These are phyloP conservation scores for Phytophthora citrophthora DNA, from an alignment of 352 stramenopile species.

Conservation along the genomic window DNA sequence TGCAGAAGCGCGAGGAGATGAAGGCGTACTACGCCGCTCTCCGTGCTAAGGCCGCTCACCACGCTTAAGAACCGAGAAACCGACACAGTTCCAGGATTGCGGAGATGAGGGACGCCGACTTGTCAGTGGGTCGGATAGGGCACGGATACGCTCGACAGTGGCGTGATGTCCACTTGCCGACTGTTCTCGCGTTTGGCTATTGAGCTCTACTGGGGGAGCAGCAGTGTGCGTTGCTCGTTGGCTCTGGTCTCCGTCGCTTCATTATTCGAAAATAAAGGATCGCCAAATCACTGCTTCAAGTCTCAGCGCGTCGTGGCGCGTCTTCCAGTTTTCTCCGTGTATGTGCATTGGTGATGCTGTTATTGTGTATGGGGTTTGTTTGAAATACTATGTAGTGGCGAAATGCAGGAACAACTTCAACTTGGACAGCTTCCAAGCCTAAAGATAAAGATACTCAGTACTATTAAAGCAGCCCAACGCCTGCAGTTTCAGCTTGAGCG, in stretches of 20 bases:
- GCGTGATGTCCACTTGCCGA: slow-evolving; percentile 37
- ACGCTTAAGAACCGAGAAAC: slow-evolving; percentile 55
- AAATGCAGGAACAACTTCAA: slow-evolving; percentile 4
- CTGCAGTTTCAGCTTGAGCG: background rate
- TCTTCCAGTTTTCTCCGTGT: slow-evolving; percentile 18
- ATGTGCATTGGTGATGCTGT: background rate
- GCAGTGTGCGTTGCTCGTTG: slow-evolving; percentile 24
- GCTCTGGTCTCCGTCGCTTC: slow-evolving; percentile 54
- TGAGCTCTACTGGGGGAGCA: slow-evolving; percentile 22
- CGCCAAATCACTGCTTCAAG: slow-evolving; percentile 66
- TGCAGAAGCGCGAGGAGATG: slow-evolving; percentile 99
- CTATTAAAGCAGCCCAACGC: background rate
- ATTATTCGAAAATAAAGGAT: slow-evolving; percentile 86
- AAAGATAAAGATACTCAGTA: too few species aligned
- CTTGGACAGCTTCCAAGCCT: background rate
- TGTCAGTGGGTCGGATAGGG: slow-evolving; percentile 32
- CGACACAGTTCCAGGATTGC: slow-evolving; percentile 55
- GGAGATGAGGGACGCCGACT: slow-evolving; percentile 37
- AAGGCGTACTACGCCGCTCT: slow-evolving; percentile 98
- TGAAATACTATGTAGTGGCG: background rate
- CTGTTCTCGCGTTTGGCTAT: slow-evolving; percentile 20
- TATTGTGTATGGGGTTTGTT: background rate
- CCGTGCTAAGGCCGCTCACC: slow-evolving; percentile 94
- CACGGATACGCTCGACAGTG: slow-evolving; percentile 30
- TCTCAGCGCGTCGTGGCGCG: slow-evolving; percentile 1